phyloP scores from a whole-genome alignment of 805 yeast species.

The Yamadazyma scolyti region DNA sequence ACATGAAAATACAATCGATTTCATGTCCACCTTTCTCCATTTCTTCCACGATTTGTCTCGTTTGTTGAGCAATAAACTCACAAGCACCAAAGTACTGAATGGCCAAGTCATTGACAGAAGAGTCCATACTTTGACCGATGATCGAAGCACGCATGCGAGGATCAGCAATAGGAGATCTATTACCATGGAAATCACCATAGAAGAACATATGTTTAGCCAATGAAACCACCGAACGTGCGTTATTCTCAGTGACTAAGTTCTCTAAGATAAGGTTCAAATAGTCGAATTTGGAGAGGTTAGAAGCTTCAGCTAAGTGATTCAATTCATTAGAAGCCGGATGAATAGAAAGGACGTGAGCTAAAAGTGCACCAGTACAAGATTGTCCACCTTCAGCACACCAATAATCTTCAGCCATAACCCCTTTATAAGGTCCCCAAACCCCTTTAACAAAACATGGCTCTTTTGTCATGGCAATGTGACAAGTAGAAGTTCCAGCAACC shows the following conservation, averaged over 20 bases:
- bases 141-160: constrained; percentile 89
- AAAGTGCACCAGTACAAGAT: constrained; percentile 90
- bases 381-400: constrained; percentile 99
- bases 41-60: constrained; percentile 87
- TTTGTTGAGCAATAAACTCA: constrained; percentile 96
- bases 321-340: constrained; percentile 87
- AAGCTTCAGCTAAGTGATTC: constrained; percentile 60
- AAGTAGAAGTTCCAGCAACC: constrained; percentile 97
- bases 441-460: constrained; percentile 90
- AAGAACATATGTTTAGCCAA: constrained; percentile 83
- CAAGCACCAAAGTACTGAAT: constrained; percentile 87
- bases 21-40: constrained; percentile 80
- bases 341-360: constrained; percentile 80
- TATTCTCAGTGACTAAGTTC: constrained; percentile 51
- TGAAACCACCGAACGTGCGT: constrained; percentile 69
- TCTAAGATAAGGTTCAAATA: constrained; percentile 75
- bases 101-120: constrained; percentile 79
- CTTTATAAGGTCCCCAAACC: constrained; percentile 98
- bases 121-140: constrained; percentile 91
- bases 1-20: constrained; percentile 74
- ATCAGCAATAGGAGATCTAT: constrained; percentile 96
- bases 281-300: constrained; percentile 75
- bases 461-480: constrained; percentile 85
- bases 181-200: constrained; percentile 96
- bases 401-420: constrained; percentile 80